Evolutionary conservation across 495 filamentous ascomycete genomes (phyloP).

Genomic region (Aspergillus bertholletiae): DNA sequence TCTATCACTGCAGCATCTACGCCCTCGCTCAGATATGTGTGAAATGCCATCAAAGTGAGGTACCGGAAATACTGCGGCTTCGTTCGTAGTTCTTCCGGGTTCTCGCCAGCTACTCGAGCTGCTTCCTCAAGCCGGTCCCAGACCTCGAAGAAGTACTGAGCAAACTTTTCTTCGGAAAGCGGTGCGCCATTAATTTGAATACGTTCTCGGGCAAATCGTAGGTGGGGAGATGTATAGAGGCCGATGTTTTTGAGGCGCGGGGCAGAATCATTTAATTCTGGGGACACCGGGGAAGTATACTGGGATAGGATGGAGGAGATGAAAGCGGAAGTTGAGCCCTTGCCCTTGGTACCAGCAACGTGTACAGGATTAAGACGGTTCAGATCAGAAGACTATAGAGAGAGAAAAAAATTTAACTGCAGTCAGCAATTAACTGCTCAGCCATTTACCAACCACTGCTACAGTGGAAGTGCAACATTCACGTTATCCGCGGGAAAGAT

Average conservation of each 20-base stretch:
- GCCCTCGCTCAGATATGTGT: conserved; percentile 76
- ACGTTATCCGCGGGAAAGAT: not conserved
- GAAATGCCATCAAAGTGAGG: conserved; percentile 84
- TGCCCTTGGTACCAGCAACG: conserved; percentile 91
- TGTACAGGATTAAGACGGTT: conserved; percentile 73
- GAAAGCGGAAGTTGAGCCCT: conserved; percentile 58
- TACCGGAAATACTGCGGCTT: conserved; percentile 92
- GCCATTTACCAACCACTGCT: not conserved
- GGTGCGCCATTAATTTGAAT: conserved; percentile 78
- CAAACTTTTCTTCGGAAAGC: conserved; percentile 71
- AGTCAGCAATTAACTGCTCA: not conserved
- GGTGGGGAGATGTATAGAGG: conserved; percentile 84
- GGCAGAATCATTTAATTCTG: conserved; percentile 24
- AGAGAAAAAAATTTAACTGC: not conserved
- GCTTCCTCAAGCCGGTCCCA: conserved; percentile 72
- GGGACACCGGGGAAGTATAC: conserved; percentile 45
- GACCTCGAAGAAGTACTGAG: conserved; percentile 82
- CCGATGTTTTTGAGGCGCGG: conserved; percentile 58
- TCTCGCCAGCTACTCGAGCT: conserved; percentile 42
- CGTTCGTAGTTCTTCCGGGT: conserved; percentile 39
- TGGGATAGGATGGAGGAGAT: conserved; percentile 59
- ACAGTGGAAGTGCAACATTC: not conserved
- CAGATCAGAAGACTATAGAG: conserved; percentile 66
- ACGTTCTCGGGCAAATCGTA: conserved; percentile 83
- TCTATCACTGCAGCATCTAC: conserved; percentile 86